phyloP scores from a whole-genome alignment of 495 filamentous ascomycete species.

The Xylaria bambusicola region DNA sequence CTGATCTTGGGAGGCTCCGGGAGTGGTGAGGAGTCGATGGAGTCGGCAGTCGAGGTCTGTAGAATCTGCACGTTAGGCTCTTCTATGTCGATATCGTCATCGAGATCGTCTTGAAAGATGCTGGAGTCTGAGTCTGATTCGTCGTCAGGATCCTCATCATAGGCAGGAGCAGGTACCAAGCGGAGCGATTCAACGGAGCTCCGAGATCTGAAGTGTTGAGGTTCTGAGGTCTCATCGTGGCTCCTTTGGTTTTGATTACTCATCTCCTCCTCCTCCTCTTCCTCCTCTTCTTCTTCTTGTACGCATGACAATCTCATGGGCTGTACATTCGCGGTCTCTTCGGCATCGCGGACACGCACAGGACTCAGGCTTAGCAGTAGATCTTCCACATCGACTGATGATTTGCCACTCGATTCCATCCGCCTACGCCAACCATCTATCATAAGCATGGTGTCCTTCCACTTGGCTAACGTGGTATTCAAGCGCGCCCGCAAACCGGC shows the following conservation, averaged over 20 bases:
- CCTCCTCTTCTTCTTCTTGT: conserved; percentile 40
- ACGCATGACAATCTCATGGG: conserved; percentile 42
- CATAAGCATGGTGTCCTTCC: conserved; percentile 84
- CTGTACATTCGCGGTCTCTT: conserved; percentile 44
- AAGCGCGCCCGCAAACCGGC: conserved; percentile 75
- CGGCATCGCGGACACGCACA: conserved; percentile 55
- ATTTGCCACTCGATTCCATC: conserved; percentile 75
- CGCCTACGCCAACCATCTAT: conserved; percentile 92
- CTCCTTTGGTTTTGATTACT: conserved; percentile 1
- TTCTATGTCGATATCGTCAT: conserved; percentile 51
- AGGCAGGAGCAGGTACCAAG: conserved; percentile 36
- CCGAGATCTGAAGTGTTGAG: conserved; percentile 15
- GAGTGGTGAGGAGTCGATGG: conserved; percentile 30
- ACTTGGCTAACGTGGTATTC: conserved; percentile 87
- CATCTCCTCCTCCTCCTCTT: conserved; percentile 27
- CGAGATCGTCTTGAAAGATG: conserved; percentile 56
- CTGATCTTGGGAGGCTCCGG: conserved; percentile 44
- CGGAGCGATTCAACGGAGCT: conserved; percentile 33
- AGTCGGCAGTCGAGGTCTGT: conserved; percentile 41
- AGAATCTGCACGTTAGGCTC: conserved; percentile 52
- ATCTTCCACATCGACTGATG: conserved; percentile 82
- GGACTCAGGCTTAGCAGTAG: conserved; percentile 69
- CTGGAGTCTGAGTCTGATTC: conserved; percentile 49
- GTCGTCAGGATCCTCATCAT: conserved; percentile 34
- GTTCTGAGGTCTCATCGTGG: conserved; percentile 30